Evolutionary conservation across 1,284 basidiomycete species (phyloP).

Genomic region (Cryptococcus floricola): DNA sequence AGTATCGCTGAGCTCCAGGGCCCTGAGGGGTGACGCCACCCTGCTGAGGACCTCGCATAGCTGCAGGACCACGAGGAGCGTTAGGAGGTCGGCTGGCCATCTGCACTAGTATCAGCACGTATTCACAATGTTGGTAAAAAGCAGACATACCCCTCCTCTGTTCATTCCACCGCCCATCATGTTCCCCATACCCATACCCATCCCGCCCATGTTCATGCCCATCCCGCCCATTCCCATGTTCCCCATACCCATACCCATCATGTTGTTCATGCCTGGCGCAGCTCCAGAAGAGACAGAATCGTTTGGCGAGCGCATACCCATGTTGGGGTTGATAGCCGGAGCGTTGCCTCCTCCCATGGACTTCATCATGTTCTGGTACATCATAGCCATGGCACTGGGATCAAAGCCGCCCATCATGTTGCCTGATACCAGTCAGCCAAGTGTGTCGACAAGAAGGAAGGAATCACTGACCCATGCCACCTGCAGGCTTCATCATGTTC

Average conservation of each 20-base stretch:
- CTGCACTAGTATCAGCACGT: neutral
- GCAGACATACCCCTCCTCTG: neutral
- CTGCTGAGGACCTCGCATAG: conserved; percentile 43
- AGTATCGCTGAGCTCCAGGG: conserved; percentile 66
- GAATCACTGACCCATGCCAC: conserved; percentile 23
- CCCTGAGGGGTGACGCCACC: conserved; percentile 35
- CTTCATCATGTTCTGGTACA: conserved; percentile 56
- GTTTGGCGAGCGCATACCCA: conserved; percentile 36
- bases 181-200: conserved; percentile 15
- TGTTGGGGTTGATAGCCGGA: conserved; percentile 48
- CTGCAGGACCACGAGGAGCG: conserved; percentile 50
- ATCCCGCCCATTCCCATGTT: conserved; percentile 54
- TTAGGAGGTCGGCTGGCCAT: conserved; percentile 29
- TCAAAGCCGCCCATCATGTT: conserved; percentile 48
- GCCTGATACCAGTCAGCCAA: conserved; percentile 13
- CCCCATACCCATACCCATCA: conserved; percentile 53
- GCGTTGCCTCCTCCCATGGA: conserved; percentile 23
- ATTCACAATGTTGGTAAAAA: neutral
- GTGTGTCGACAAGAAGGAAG: neutral
- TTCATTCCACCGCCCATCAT: conserved; percentile 8
- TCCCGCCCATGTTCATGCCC: conserved; percentile 51
- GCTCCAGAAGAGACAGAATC: too few relatives aligned
- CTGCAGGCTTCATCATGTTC: conserved; percentile 50
- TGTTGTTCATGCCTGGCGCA: conserved; percentile 16
- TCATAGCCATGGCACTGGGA: conserved; percentile 54